Evolutionary conservation across 495 filamentous ascomycete genomes (phyloP).

Genomic region (Penicillium bovifimosum): DNA sequence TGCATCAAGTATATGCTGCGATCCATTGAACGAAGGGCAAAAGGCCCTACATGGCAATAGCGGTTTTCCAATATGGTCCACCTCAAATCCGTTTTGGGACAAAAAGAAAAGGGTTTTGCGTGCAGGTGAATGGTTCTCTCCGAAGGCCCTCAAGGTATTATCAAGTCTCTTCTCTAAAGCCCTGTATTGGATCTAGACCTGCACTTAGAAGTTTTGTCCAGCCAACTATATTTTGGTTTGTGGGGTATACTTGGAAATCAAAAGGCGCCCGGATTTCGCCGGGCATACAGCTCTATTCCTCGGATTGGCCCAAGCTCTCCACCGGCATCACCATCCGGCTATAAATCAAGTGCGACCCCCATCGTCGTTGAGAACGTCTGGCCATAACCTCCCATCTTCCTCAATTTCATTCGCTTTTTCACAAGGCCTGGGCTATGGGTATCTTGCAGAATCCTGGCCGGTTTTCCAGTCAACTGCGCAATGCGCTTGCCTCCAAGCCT

Average conservation of each 20-base stretch:
- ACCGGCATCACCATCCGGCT: background rate
- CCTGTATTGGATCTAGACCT: background rate
- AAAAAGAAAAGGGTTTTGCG: background rate
- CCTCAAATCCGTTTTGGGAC: background rate
- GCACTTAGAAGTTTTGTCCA: background rate
- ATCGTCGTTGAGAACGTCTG: background rate
- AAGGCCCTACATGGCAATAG: background rate
- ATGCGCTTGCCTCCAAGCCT: conserved; percentile 1
- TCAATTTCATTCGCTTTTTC: background rate
- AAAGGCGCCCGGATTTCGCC: background rate
- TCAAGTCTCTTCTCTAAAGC: background rate
- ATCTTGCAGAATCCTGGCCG: background rate
- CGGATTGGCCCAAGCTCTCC: background rate
- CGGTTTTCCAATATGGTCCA: too few species aligned
- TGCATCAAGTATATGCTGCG: background rate
- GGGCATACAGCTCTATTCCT: background rate
- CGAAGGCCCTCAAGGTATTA: background rate
- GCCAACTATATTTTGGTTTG: background rate
- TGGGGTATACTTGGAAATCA: background rate
- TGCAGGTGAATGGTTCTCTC: background rate
- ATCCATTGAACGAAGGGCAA: background rate
- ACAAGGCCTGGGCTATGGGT: background rate
- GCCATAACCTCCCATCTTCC: background rate
- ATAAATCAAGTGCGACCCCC: background rate
- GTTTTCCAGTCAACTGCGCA: background rate